These are phyloP conservation scores for Seiridium cupressi DNA, from an alignment of 2,329 filamentous ascomycete genomes.

Conservation along the genomic window DNA sequence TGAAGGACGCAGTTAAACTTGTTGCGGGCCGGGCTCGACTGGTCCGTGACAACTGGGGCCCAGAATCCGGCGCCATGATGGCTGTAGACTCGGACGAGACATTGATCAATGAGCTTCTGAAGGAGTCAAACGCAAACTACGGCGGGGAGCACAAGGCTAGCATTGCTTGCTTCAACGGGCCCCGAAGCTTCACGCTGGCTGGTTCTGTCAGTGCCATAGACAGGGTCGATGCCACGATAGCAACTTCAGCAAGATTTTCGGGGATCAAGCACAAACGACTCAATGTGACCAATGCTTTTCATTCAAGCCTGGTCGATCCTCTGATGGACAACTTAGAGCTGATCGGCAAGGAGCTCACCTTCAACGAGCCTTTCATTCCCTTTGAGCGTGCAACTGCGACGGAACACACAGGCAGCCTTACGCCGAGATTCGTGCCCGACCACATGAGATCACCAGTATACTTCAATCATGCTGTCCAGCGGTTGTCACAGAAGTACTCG, in stretches of 20 bases:
- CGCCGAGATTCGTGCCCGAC: no score
- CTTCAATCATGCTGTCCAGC: no score
- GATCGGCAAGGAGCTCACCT: no score
- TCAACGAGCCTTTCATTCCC: no score
- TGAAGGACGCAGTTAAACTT: slow-evolving; percentile 57
- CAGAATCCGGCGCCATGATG: slow-evolving; percentile 37
- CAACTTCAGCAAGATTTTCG: background rate
- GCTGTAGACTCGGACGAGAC: slow-evolving; percentile 29
- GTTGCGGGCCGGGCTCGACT: slow-evolving; percentile 25
- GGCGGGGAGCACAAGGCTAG: slow-evolving; percentile 1
- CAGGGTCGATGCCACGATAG: slow-evolving; percentile 11
- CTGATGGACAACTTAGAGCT: no score
- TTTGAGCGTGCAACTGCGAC: no score
- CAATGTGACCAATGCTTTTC: slow-evolving; percentile 19
- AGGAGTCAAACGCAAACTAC: slow-evolving; percentile 7
- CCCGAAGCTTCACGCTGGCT: slow-evolving; percentile 26
- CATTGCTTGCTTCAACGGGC: slow-evolving; percentile 47
- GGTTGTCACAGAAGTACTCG: no score
- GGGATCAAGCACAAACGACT: slow-evolving; percentile 21
- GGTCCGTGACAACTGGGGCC: slow-evolving; percentile 29
- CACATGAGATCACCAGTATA: no score
- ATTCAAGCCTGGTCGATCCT: slow-evolving; percentile 23
- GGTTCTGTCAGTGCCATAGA: slow-evolving; percentile 25
- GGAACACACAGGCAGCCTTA: no score
- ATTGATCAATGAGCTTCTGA: slow-evolving; percentile 22